Evolutionary conservation across 164 flowering plant genomes (phyloP).

Genomic region (Magnolia changhungtana): DNA sequence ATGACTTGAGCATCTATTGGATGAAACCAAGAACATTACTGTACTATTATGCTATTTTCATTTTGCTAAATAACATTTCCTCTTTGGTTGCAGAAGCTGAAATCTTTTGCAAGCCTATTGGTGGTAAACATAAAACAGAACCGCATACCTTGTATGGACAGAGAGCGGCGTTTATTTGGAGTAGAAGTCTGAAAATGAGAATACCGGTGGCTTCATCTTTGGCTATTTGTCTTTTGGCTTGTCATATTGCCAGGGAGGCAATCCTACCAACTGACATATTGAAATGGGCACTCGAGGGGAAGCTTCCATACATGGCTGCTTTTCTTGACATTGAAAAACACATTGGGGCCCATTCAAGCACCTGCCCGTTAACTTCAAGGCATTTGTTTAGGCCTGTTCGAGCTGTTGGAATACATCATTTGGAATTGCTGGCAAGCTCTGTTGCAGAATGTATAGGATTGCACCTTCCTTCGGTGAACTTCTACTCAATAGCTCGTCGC

Average conservation of each 20-base stretch:
- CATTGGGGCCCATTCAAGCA: constrained; percentile 38
- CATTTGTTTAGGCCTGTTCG: constrained; percentile 64
- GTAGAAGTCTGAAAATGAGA: constrained; percentile 42
- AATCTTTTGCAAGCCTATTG: constrained; percentile 16
- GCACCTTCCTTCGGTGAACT: constrained; percentile 82
- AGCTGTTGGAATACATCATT: constrained; percentile 41
- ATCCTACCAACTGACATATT: constrained; percentile 71
- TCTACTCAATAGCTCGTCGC: constrained; percentile 57
- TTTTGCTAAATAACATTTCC: neutral
- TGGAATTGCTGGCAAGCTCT: constrained; percentile 65
- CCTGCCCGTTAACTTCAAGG: constrained; percentile 59
- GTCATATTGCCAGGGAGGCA: constrained; percentile 76
- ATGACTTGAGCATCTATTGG: no score
- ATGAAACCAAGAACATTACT: no score
- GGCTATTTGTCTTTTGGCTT: constrained; percentile 66
- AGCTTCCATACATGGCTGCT: constrained; percentile 78
- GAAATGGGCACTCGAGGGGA: constrained; percentile 79
- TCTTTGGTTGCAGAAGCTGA: constrained; percentile 34
- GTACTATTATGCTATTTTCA: no score
- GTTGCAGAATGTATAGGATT: constrained; percentile 63
- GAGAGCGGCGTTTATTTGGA: constrained; percentile 61
- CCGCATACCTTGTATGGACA: constrained; percentile 55
- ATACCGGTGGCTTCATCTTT: constrained; percentile 61
- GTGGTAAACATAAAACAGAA: constrained; percentile 26
- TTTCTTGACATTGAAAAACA: constrained; percentile 54